Base-by-base conservation (phyloP, 2,329 filamentous ascomycete genomes). In the Colletotrichum endophyticum region DNA sequence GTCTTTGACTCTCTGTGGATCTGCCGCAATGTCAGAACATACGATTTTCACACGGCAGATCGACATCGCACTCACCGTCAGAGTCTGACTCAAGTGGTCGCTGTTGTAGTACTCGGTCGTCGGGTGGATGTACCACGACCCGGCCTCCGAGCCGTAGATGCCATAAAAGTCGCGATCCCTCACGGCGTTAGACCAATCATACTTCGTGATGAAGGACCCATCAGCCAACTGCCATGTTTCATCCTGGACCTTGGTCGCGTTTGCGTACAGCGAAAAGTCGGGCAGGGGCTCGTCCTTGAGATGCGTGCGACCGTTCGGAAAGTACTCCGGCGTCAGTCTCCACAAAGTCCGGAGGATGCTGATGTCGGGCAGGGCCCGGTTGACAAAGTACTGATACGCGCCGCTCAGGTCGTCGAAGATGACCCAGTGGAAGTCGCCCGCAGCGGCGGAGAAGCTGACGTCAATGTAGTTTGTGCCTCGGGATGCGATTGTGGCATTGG, bases 361-460 rank as follows among this genome's bases (percentile, higher is more conserved):
- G 30, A 77, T 76, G 53, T 76, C 59, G 9, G 76, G 73, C 22
- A 77, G 73, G 13, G 76, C 76, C 13, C 73, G 73, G 49, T 77
- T 77, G 53, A 77, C 76, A 19, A 77, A 77, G 59, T 77, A 77
- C 73, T 77, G 76, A 32, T 77, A 77, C 25, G 76, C 76, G 59
- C 76, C 73, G 12, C 68, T 57, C 16, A 77, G 44, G 49, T 77
- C 76, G 15, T 77, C 76, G 16, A 77, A 77, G 36, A 77, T 73
- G 15, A 77, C 76, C 76, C 76, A 77, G 53, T 77, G 76, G 12
- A 77, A 72, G 59, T 76, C 73, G 36, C 76, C 76, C 3, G 69
- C 66, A 16, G 59, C 19, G 11, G 76, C 69, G 59, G 73, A 70
- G 62, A 77, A 77, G 61, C 73, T 77, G 69, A 77, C 73, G 27